Evolutionary conservation across 352 stramenopile species (phyloP).

Genomic region (Globisporangium canariense): DNA sequence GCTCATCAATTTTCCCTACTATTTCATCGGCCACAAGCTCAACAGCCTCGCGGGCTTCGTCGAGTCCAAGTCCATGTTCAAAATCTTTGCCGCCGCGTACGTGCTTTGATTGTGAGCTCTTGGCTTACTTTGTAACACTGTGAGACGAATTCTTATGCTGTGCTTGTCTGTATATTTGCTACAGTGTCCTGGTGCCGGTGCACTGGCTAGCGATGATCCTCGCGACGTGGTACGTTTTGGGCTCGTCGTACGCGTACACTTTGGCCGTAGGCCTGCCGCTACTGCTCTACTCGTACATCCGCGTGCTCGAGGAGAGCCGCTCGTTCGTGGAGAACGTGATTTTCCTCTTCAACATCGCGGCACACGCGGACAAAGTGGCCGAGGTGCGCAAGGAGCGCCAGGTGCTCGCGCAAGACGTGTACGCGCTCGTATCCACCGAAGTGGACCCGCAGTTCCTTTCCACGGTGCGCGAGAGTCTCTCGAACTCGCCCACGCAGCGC

Average conservation of each 20-base stretch:
- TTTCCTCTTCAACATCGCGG: constrained; percentile 72
- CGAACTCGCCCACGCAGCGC: constrained; percentile 30
- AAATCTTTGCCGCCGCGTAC: constrained; percentile 67
- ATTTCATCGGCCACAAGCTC: constrained; percentile 73
- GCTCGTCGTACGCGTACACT: constrained; percentile 53
- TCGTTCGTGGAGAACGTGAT: constrained; percentile 75
- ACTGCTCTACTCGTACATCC: constrained; percentile 76
- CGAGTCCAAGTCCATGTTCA: constrained; percentile 81
- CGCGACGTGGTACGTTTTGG: constrained; percentile 47
- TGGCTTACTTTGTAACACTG: neutral
- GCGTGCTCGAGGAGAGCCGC: constrained; percentile 70
- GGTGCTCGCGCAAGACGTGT: constrained; percentile 48
- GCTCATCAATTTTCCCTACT: constrained; percentile 75
- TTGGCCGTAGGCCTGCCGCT: constrained; percentile 55
- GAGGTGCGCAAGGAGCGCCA: constrained; percentile 52
- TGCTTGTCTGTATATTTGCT: constrained; percentile 2
- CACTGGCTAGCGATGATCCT: constrained; percentile 69
- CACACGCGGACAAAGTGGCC: constrained; percentile 54
- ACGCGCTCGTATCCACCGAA: constrained; percentile 46
- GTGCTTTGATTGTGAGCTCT: constrained; percentile 25
- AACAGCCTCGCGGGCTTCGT: constrained; percentile 64
- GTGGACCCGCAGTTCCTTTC: constrained; percentile 58
- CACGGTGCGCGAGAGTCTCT: constrained; percentile 49
- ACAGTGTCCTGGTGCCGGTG: constrained; percentile 58
- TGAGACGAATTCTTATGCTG: constrained; percentile 10